Conservation (phyloP, 345 rosid genomes). For the Psidium friedrichsthalianum region DNA sequence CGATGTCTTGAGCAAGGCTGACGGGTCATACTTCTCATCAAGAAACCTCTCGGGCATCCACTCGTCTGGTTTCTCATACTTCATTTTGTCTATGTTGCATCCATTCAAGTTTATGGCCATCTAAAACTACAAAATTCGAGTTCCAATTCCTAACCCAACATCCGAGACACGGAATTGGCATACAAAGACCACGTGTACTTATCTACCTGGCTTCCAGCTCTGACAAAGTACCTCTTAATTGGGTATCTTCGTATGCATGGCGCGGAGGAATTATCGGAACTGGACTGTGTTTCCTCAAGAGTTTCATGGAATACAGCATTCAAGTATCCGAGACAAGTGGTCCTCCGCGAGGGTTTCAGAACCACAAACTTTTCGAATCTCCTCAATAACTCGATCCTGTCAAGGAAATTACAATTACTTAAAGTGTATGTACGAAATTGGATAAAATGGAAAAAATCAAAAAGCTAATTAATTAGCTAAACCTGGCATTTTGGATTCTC, state of each 20-base stretch:
- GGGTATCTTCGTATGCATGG: conserved; percentile 61
- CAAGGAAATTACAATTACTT: not conserved
- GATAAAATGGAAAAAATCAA: not conserved
- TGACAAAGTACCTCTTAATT: conserved; percentile 54
- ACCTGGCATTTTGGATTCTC: conserved; percentile 51
- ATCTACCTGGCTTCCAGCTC: conserved; percentile 55
- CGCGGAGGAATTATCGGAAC: conserved; percentile 68
- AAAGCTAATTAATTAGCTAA: not conserved
- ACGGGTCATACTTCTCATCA: conserved; percentile 30
- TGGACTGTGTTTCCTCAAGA: conserved; percentile 65
- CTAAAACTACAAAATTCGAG: conserved; percentile 14
- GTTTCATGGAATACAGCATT: conserved; percentile 75
- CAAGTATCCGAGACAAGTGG: conserved; percentile 25
- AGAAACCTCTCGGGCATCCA: conserved; percentile 79
- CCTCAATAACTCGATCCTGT: conserved; percentile 39
- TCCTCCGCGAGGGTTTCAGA: conserved; percentile 53
- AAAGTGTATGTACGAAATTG: too few species aligned
- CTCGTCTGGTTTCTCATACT: conserved; percentile 56
- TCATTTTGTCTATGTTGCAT: conserved; percentile 69
- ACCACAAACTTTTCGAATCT: conserved; percentile 40
- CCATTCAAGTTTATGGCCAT: conserved; percentile 75
- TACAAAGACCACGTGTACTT: not conserved
- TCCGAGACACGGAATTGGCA: not conserved
- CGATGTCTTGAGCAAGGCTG: conserved; percentile 69
- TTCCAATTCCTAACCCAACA: not conserved